Conservation (phyloP, 148 eudicot species). For the Pouteria glomerata region DNA sequence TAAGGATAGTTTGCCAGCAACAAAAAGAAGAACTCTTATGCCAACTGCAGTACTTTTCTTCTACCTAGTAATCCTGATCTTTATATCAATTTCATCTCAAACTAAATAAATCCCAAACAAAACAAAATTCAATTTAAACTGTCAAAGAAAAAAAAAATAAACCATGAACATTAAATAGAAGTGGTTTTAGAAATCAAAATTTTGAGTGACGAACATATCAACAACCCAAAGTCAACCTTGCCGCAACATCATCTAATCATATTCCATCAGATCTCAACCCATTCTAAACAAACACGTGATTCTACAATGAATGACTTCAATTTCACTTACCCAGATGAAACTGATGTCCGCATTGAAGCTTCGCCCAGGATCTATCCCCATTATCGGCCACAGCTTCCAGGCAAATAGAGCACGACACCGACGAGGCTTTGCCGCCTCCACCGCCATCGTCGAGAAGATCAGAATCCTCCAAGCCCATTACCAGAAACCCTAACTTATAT, state of each 20-base stretch:
- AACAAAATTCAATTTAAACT: neutral
- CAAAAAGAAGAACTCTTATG: no score
- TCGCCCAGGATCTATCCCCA: conserved; percentile 86
- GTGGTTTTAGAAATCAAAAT: neutral
- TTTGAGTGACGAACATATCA: neutral
- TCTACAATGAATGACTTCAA: neutral
- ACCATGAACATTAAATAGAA: neutral
- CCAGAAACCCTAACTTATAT: conserved; percentile 21
- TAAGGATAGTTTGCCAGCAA: no score
- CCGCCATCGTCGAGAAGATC: conserved; percentile 41
- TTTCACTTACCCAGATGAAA: conserved; percentile 76
- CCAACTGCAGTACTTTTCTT: neutral
- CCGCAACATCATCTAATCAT: neutral
- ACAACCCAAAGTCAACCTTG: neutral
- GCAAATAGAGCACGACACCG: conserved; percentile 78
- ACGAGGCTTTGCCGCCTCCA: conserved; percentile 29
- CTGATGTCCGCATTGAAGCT: conserved; percentile 89
- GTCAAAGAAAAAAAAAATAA: neutral
- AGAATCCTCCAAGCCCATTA: conserved; percentile 62
- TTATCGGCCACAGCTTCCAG: conserved; percentile 59
- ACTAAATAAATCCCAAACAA: neutral
- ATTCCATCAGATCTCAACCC: conserved; percentile 5
- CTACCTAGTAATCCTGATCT: neutral
- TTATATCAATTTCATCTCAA: neutral
- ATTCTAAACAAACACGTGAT: neutral